Evolutionary conservation across 1,284 basidiomycete species (phyloP), one percentile per base, ranked within the genome.

Genomic region (Cutaneotrichosporon cavernicola): DNA sequence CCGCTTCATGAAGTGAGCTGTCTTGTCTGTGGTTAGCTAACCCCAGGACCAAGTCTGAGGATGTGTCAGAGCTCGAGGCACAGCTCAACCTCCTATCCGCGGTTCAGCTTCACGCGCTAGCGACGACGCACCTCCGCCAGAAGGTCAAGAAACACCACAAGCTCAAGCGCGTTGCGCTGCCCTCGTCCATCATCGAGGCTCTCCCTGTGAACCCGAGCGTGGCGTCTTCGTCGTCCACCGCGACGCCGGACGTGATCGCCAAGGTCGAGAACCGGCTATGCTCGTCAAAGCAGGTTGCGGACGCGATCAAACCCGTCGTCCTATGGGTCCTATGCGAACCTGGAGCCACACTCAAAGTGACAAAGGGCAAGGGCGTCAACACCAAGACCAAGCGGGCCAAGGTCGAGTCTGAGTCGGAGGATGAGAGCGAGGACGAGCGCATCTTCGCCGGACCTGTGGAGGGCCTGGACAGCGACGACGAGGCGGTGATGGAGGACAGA

Each of bases 111-210:
- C 86, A 89, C 66, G 72, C 82, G 2, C 80, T 92, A 31, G 87
- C 86, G 5, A 82, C 82, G 47, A 84, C 85, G 11, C 88, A 90
- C 21, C 82, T 93, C 40, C 81, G 82, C 67, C 85, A 86, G 7
- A 93, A 90, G 80, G 77, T 94, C 38, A 85, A 86, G 56, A 94
- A 94, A 77, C 88, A 91, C 75, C 85, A 84, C 63, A 65, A 81
- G 9, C 81, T 81, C 63, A 79, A 76, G 57, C 63, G 67, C 55
- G 34, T 49, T n/a, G 56, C 65, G 16, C 71, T 75, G 36, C 73
- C 74, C n/a, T 0, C 63, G 84, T 71, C 79, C 85, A n/a, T 79
- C 38, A 56, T 68, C n/a, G 55, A 72, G 75, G 16, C 69, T 68
- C 65, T 75, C 11, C 61, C 69, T 5, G 30, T 22, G 9, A 50